Conservation (phyloP, 23 red algal genomes). For the Gracilaria vermiculophylla region DNA sequence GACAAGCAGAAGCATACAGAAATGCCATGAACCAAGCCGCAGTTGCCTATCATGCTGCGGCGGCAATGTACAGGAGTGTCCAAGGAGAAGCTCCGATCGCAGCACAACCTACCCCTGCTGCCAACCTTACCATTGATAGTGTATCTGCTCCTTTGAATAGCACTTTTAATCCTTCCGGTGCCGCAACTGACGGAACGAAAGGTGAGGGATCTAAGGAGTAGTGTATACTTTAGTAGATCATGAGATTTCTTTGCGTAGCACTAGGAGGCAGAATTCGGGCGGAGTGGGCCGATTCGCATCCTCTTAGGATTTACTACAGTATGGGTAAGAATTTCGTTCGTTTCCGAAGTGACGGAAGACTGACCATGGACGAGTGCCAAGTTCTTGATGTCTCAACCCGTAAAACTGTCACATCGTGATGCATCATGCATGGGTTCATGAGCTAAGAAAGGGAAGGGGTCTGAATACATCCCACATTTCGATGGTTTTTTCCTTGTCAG, state of each 20-base stretch:
- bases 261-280: not conserved
- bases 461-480: too few relatives aligned
- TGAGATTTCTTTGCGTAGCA: not conserved
- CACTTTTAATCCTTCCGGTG: not conserved
- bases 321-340: too few relatives aligned
- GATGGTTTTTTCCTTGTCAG: too few relatives aligned
- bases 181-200: not conserved
- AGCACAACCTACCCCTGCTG: not conserved
- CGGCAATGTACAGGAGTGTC: slow-evolving; percentile 54
- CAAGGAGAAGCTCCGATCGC: slow-evolving; percentile 56
- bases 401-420: too few relatives aligned
- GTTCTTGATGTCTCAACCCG: too few relatives aligned
- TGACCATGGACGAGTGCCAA: too few relatives aligned
- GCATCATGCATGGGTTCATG: too few relatives aligned
- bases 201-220: slow-evolving; percentile 9
- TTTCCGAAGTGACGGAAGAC: too few relatives aligned
- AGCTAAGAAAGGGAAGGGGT: too few relatives aligned
- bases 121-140: not conserved
- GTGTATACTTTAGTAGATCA: not conserved
- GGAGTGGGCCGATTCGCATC: too few relatives aligned
- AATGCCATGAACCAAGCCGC: slow-evolving; percentile 42
- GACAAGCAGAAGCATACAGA: slow-evolving; percentile 10
- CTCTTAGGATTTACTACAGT: too few relatives aligned
- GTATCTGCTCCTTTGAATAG: not conserved
- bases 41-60: slow-evolving; percentile 57